Conservation (phyloP, 768 basidiomycete genomes). For the Cystobasidiopsis lactophilus region DNA sequence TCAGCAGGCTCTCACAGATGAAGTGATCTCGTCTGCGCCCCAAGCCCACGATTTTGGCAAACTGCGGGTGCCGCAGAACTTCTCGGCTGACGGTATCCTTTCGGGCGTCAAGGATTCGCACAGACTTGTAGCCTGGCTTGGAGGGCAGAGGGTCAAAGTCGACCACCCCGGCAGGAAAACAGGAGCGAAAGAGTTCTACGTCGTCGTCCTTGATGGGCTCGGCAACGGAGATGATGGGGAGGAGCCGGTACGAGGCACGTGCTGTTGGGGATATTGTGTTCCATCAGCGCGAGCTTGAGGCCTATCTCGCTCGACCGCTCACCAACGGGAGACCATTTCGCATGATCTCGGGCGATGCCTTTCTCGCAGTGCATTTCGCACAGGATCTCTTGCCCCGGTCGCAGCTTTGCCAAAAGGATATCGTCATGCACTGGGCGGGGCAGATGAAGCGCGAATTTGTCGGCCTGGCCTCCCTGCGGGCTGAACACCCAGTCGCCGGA, state of each 20-base stretch:
- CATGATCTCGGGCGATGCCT: conserved; percentile 79
- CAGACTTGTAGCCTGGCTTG: conserved; percentile 34
- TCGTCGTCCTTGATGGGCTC: conserved; percentile 57
- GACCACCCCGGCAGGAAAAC: conserved; percentile 48
- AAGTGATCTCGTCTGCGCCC: conserved; percentile 76
- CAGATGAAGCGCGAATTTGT: conserved; percentile 33
- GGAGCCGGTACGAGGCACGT: conserved; percentile 80
- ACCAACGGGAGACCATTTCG: conserved; percentile 93
- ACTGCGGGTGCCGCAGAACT: conserved; percentile 77
- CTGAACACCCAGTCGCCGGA: conserved; percentile 39
- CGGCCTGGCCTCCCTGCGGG: conserved; percentile 58
- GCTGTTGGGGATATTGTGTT: conserved; percentile 37
- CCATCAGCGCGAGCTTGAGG: too few relatives aligned
- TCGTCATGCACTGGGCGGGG: conserved; percentile 53
- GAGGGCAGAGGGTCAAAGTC: conserved; percentile 24
- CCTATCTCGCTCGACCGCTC: conserved; percentile 11
- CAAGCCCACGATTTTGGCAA: conserved; percentile 58
- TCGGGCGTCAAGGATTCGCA: conserved; percentile 36
- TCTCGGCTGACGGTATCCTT: conserved; percentile 79
- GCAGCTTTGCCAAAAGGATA: conserved; percentile 71
- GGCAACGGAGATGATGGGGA: conserved; percentile 53
- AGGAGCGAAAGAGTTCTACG: conserved; percentile 58
- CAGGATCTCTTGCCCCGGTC: conserved; percentile 63
- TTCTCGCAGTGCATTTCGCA: conserved; percentile 80
- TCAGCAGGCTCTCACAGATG: conserved; percentile 44